Conservation (phyloP, 148 eudicot genomes). For the Arbutus unedo region DNA sequence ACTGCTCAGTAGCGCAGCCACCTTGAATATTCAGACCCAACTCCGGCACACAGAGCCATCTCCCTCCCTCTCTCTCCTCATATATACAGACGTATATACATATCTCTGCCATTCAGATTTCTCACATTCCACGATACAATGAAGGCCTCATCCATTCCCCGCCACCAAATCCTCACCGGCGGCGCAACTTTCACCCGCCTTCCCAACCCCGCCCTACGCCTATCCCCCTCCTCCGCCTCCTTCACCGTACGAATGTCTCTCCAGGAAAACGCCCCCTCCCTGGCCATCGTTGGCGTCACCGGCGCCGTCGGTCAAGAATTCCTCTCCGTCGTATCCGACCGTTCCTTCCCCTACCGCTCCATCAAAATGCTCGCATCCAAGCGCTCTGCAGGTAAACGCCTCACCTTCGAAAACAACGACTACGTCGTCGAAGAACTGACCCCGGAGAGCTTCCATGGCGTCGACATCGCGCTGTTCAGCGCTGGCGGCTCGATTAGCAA, state of each 20-base stretch:
- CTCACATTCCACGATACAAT: not conserved
- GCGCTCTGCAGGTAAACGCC: constrained; percentile 69
- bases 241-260: constrained; percentile 52
- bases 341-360: constrained; percentile 80
- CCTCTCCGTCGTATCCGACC: constrained; percentile 89
- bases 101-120: not conserved
- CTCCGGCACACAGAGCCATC: not conserved
- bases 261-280: constrained; percentile 53
- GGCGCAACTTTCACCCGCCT: constrained; percentile 11
- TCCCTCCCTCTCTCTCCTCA: not conserved
- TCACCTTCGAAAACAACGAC: constrained; percentile 44
- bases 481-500: constrained; percentile 91
- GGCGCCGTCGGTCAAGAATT: constrained; percentile 96
- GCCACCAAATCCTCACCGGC: constrained; percentile 12
- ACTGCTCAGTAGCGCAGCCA: too few species aligned
- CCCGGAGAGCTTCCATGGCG: constrained; percentile 53
- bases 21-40: too few species aligned
- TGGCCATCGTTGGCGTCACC: constrained; percentile 77
- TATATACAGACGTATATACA: not conserved
- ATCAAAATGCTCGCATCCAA: constrained; percentile 81
- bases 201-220: constrained; percentile 16
- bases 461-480: constrained; percentile 83
- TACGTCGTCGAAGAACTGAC: constrained; percentile 66
- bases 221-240: constrained; percentile 6
- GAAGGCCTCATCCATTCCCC: constrained; percentile 24